Evolutionary conservation across 2,329 filamentous ascomycete species (phyloP).

Genomic region (Neospermospora avenae): DNA sequence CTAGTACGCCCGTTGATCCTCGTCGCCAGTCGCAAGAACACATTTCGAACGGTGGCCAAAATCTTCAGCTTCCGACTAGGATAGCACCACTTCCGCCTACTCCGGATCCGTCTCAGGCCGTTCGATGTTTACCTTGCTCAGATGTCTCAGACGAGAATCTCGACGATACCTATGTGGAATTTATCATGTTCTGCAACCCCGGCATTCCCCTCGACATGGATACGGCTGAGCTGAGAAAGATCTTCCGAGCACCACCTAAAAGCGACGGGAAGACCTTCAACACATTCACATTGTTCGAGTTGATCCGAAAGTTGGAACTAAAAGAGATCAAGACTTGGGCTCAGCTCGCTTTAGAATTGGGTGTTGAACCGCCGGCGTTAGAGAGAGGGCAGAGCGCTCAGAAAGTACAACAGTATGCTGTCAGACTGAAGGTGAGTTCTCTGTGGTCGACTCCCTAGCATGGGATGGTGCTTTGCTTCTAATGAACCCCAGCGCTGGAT

Average conservation of each 20-base stretch:
- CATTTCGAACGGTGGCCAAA: constrained; percentile 5
- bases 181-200: constrained; percentile 90
- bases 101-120: neutral
- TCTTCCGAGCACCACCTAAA: constrained; percentile 76
- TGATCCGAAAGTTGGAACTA: constrained; percentile 73
- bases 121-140: constrained; percentile 55
- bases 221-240: constrained; percentile 66
- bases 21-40: constrained; percentile 10
- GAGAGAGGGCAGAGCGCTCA: constrained; percentile 86
- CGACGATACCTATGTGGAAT: constrained; percentile 77
- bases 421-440: constrained; percentile 73
- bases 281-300: constrained; percentile 70
- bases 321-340: constrained; percentile 94
- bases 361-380: constrained; percentile 78
- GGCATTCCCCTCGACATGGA: constrained; percentile 68
- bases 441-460: neutral
- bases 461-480: neutral
- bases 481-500: constrained; percentile 72
- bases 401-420: constrained; percentile 92
- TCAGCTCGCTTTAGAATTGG: constrained; percentile 80
- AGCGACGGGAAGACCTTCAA: constrained; percentile 86
- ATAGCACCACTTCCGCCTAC: constrained; percentile 5
- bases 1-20: constrained; percentile 17
- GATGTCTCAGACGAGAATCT: constrained; percentile 68
- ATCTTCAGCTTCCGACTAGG: constrained; percentile 15